Conservation (phyloP, 2,329 filamentous ascomycete genomes). For the Phyllosticta paracitricarpa region DNA sequence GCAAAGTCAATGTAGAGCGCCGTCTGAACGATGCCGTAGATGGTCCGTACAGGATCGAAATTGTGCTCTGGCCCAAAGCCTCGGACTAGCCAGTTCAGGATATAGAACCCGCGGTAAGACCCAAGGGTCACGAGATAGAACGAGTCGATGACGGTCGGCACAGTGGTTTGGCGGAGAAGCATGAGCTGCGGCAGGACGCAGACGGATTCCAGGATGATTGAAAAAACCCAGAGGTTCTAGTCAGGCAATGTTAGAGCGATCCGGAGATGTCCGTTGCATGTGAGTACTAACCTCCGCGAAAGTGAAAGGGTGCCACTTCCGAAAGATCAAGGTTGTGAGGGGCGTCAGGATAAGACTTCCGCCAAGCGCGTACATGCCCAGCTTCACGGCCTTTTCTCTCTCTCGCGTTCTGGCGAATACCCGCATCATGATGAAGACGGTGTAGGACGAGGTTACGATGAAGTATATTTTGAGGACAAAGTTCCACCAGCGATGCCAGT, state of each 20-base stretch:
- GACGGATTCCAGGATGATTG: conserved; percentile 81
- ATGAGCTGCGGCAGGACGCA: conserved; percentile 86
- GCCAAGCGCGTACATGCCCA: conserved; percentile 60
- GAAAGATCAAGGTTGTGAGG: conserved; percentile 61
- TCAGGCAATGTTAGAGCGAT: background rate
- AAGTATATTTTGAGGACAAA: conserved; percentile 84
- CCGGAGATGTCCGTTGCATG: background rate
- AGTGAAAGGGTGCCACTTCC: conserved; percentile 21
- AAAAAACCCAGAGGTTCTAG: conserved; percentile 78
- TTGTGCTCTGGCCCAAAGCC: conserved; percentile 48
- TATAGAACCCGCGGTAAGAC: conserved; percentile 79
- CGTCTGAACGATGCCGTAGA: conserved; percentile 85
- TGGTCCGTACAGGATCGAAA: conserved; percentile 63
- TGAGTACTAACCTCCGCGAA: conserved; percentile 11
- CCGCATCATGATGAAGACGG: conserved; percentile 77
- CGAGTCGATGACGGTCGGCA: conserved; percentile 93
- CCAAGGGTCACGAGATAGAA: conserved; percentile 86
- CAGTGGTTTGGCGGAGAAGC: conserved; percentile 84
- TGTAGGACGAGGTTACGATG: conserved; percentile 73
- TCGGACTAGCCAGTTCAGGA: conserved; percentile 80
- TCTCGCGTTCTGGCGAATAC: conserved; percentile 81
- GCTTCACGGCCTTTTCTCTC: conserved; percentile 85
- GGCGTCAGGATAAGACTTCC: conserved; percentile 61
- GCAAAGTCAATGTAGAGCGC: conserved; percentile 87
- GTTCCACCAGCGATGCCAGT: conserved; percentile 41